phyloP scores from a whole-genome alignment of 1,284 basidiomycete species.

The Thecaphora thlaspeos region DNA sequence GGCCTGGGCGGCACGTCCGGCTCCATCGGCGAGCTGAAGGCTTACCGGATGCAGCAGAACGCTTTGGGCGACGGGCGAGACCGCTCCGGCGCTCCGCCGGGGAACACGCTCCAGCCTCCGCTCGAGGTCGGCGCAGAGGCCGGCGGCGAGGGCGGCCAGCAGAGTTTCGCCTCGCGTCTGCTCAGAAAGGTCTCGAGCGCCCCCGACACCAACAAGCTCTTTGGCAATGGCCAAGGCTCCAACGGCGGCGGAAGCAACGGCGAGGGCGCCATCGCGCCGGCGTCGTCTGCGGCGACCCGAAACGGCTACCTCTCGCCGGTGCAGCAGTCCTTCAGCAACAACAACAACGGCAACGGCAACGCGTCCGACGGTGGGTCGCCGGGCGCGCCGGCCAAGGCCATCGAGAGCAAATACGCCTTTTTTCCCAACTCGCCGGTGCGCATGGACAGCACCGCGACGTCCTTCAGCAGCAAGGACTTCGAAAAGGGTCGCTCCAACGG shows the following conservation, averaged over 20 bases:
- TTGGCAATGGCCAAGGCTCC: conserved; percentile 59
- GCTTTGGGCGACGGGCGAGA: conserved; percentile 3
- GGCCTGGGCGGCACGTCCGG: conserved; percentile 2
- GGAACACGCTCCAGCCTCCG: conserved; percentile 30
- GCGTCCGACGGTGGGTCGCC: conserved; percentile 14
- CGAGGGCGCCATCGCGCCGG: conserved; percentile 6
- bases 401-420: conserved; percentile 19
- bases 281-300: conserved; percentile 2
- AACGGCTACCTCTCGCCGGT: conserved; percentile 58
- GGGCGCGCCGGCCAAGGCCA: conserved; percentile 13
- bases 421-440: conserved; percentile 50
- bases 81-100: no score
- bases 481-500: conserved; percentile 36
- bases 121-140: conserved; percentile 21
- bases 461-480: conserved; percentile 53
- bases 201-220: conserved; percentile 89
- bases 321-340: conserved; percentile 61
- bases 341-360: conserved; percentile 13
- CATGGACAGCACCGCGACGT: conserved; percentile 51
- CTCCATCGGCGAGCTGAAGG: conserved; percentile 18
- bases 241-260: conserved; percentile 6
- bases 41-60: conserved; percentile 15
- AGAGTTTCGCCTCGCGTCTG: conserved; percentile 23
- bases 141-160: not conserved
- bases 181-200: conserved; percentile 90